Percentiles rank a stretch among this genome's conserved stretches.
phyloP scores from a whole-genome alignment of 73 alveolate genomes.

The Paramecium caudatum region DNA sequence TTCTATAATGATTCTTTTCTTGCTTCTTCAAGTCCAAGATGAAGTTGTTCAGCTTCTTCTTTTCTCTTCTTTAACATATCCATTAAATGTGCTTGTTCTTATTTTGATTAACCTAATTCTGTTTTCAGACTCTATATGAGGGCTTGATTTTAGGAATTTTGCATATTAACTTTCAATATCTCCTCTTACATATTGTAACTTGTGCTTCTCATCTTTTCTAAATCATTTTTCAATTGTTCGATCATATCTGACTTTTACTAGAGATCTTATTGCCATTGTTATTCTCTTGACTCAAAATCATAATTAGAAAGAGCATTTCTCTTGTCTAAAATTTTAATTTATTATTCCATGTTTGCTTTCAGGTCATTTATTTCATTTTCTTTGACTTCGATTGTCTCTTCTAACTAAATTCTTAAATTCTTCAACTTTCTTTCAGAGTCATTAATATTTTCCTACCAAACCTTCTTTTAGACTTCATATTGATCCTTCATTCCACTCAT shows the following conservation, averaged over 20 bases:
- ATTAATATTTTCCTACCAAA: slow-evolving; percentile 8
- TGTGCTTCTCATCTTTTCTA: slow-evolving; percentile 61
- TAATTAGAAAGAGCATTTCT: slow-evolving; percentile 22
- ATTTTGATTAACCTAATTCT: slow-evolving; percentile 41
- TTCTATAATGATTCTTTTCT: slow-evolving; percentile 26
- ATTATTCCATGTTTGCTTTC: slow-evolving; percentile 44
- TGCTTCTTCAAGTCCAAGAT: slow-evolving; percentile 44
- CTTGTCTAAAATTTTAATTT: slow-evolving; percentile 52
- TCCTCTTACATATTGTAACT: slow-evolving; percentile 58
- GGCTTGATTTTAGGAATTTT: slow-evolving; percentile 2
- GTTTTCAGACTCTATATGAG: neutral
- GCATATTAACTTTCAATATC: slow-evolving; percentile 3
- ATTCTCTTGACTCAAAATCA: slow-evolving; percentile 67
- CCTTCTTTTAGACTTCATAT: slow-evolving; percentile 62
- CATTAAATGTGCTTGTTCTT: slow-evolving; percentile 24
- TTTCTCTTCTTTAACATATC: slow-evolving; percentile 56
- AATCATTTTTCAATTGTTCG: slow-evolving; percentile 30
- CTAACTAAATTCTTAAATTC: slow-evolving; percentile 9
- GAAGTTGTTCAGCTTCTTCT: slow-evolving; percentile 60
- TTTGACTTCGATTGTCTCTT: slow-evolving; percentile 29
- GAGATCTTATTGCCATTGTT: neutral
- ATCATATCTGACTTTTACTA: neutral
- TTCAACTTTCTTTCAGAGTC: slow-evolving; percentile 34
- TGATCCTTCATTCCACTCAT: slow-evolving; percentile 55
- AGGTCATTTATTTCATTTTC: slow-evolving; percentile 57